A percentile compares a stretch with the other conserved stretches of the same genome.
These are phyloP conservation scores for Aciculoconidium aculeatum DNA, from an alignment of 805 yeast genomes.

Conservation along the genomic window DNA sequence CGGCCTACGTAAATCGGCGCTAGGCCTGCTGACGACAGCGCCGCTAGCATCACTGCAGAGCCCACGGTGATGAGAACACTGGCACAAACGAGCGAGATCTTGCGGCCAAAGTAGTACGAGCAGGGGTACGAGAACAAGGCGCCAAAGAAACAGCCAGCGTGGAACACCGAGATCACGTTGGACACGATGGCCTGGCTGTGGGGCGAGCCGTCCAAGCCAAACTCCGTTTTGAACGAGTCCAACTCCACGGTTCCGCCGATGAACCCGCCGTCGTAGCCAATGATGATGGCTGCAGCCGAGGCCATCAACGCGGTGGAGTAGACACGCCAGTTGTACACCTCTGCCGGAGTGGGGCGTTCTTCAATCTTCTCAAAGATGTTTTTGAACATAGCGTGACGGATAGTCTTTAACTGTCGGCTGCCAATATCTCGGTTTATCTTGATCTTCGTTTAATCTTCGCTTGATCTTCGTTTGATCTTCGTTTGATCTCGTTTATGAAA, in stretches of 20 bases:
- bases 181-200: slow-evolving; percentile 21
- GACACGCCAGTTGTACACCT: slow-evolving; percentile 30
- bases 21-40: slow-evolving; percentile 19
- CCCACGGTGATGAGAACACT: slow-evolving; percentile 29
- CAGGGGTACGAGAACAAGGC: slow-evolving; percentile 33
- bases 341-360: slow-evolving; percentile 34
- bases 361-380: slow-evolving; percentile 27
- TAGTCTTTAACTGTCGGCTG: too few species aligned
- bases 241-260: slow-evolving; percentile 37
- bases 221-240: slow-evolving; percentile 25
- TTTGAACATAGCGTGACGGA: too few species aligned
- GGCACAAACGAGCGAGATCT: slow-evolving; percentile 25
- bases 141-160: slow-evolving; percentile 37
- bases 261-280: slow-evolving; percentile 37
- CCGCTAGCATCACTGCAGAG: slow-evolving; percentile 32
- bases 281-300: slow-evolving; percentile 34
- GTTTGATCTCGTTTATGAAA: too few species aligned
- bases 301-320: slow-evolving; percentile 33
- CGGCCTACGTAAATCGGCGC: slow-evolving; percentile 35
- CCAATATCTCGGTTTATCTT: too few species aligned
- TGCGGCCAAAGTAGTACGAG: slow-evolving; percentile 29
- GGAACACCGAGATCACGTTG: slow-evolving; percentile 34
- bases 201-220: slow-evolving; percentile 19
- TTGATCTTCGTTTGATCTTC: too few species aligned
- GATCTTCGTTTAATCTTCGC: too few species aligned